A percentile compares a stretch with the other conserved stretches of the same genome.
Conservation (phyloP, 768 basidiomycete species). For the Clathrus columnatus region DNA sequence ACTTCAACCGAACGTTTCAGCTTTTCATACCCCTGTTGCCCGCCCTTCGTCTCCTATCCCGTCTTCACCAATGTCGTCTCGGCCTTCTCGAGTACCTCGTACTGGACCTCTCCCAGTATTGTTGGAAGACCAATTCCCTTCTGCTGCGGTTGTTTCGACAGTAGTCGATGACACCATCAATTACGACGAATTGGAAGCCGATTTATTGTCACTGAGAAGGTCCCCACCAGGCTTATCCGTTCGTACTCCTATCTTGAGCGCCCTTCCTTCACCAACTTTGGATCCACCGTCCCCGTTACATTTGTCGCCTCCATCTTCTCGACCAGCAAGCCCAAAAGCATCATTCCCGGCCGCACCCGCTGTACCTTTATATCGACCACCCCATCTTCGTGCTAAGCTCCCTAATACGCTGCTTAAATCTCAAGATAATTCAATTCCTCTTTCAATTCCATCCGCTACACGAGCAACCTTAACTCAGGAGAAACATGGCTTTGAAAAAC, state of each 20-base stretch:
- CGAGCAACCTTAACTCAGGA: background rate
- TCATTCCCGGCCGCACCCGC: background rate
- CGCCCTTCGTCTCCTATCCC: background rate
- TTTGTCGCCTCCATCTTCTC: background rate
- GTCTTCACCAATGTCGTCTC: background rate
- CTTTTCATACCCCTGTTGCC: background rate
- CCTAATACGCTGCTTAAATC: background rate
- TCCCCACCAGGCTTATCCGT: constrained; percentile 5
- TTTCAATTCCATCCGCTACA: background rate
- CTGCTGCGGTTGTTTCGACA: background rate
- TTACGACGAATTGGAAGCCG: background rate
- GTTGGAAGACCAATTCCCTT: constrained; percentile 1
- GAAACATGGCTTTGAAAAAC: background rate
- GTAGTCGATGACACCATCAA: background rate
- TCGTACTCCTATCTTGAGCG: background rate
- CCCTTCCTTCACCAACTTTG: constrained; percentile 1
- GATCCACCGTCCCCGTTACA: background rate
- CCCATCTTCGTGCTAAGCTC: background rate
- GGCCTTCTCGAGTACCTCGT: constrained; percentile 2
- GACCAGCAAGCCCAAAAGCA: background rate
- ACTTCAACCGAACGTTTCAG: background rate
- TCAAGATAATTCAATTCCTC: background rate
- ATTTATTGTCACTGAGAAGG: background rate
- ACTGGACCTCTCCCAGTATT: background rate
- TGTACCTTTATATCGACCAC: background rate